Conservation (phyloP, 208 protist genomes). For the Trypanosoma rangeli region DNA sequence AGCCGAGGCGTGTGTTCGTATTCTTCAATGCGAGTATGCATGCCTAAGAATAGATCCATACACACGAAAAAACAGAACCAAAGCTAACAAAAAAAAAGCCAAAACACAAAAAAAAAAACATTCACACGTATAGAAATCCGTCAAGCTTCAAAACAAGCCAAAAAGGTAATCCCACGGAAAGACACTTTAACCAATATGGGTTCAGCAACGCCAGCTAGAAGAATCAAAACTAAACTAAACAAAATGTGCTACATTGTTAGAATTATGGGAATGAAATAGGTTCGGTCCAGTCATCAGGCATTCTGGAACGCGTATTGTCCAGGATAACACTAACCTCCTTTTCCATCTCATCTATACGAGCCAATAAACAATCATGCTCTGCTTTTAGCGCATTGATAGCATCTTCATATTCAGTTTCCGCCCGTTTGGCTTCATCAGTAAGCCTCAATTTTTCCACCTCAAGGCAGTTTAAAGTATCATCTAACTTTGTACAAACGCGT, state of each 20-base stretch:
- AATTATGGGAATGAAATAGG: background rate
- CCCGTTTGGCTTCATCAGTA: constrained; percentile 46
- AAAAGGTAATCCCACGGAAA: too few relatives aligned
- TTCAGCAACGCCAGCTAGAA: background rate
- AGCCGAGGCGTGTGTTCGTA: constrained; percentile 14
- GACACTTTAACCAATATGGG: too few relatives aligned
- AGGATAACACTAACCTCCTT: constrained; percentile 80
- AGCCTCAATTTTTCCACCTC: constrained; percentile 67
- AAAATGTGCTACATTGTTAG: constrained; percentile 6
- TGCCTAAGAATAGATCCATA: background rate
- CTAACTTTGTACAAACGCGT: constrained; percentile 47
- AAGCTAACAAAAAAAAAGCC: background rate
- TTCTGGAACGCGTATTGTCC: constrained; percentile 15
- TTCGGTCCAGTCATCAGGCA: background rate
- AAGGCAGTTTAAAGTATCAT: constrained; percentile 49
- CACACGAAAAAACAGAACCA: background rate
- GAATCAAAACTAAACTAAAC: constrained; percentile 1
- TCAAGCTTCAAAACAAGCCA: too few relatives aligned
- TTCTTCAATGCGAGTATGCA: constrained; percentile 19
- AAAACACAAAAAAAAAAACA: background rate
- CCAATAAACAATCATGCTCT: constrained; percentile 55
- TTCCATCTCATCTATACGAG: constrained; percentile 80
- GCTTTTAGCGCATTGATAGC: constrained; percentile 58
- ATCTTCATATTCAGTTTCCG: constrained; percentile 51
- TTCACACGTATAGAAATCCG: too few relatives aligned